A percentile compares a stretch with the other conserved stretches of the same genome.
Evolutionary conservation across 495 filamentous ascomycete genomes (phyloP).

Genomic region (Daldinia childiae): DNA sequence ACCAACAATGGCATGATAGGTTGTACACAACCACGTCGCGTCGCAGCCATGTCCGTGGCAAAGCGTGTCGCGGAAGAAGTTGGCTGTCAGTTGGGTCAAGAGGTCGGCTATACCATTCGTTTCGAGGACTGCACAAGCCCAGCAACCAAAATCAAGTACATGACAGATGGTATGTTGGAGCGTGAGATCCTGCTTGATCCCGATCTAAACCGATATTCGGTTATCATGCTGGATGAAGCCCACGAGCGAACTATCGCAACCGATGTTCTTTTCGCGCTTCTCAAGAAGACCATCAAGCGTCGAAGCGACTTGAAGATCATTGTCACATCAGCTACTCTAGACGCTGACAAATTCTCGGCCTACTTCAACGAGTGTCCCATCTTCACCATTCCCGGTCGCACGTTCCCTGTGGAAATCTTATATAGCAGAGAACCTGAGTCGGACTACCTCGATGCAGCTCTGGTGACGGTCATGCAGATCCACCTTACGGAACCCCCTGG

Average conservation of each 20-base stretch:
- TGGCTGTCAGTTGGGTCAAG: slow-evolving; percentile 86
- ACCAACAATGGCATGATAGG: slow-evolving; percentile 91
- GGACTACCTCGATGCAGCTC: slow-evolving; percentile 94
- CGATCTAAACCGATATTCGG: slow-evolving; percentile 84
- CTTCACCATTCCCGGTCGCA: slow-evolving; percentile 94
- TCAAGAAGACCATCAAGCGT: slow-evolving; percentile 92
- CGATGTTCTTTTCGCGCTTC: slow-evolving; percentile 90
- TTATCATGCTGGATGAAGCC: slow-evolving; percentile 98
- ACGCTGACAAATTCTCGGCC: slow-evolving; percentile 95
- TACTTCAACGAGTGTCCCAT: slow-evolving; percentile 97
- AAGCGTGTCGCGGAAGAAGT: slow-evolving; percentile 98
- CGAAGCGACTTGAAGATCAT: slow-evolving; percentile 92
- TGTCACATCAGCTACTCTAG: slow-evolving; percentile 93
- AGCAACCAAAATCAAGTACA: slow-evolving; percentile 96
- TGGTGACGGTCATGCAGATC: slow-evolving; percentile 98
- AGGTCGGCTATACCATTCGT: slow-evolving; percentile 97
- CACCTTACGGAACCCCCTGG: slow-evolving; percentile 90
- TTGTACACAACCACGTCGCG: slow-evolving; percentile 96
- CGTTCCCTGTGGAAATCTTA: slow-evolving; percentile 93
- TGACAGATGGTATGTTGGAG: slow-evolving; percentile 99
- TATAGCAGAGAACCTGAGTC: slow-evolving; percentile 94
- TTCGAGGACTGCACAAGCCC: slow-evolving; percentile 95
- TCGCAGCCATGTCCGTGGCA: slow-evolving; percentile 96
- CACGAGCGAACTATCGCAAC: slow-evolving; percentile 98
- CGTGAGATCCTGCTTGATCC: slow-evolving; percentile 93